Conservation (phyloP, 495 filamentous ascomycete genomes). For the Aspergillus panamensis region DNA sequence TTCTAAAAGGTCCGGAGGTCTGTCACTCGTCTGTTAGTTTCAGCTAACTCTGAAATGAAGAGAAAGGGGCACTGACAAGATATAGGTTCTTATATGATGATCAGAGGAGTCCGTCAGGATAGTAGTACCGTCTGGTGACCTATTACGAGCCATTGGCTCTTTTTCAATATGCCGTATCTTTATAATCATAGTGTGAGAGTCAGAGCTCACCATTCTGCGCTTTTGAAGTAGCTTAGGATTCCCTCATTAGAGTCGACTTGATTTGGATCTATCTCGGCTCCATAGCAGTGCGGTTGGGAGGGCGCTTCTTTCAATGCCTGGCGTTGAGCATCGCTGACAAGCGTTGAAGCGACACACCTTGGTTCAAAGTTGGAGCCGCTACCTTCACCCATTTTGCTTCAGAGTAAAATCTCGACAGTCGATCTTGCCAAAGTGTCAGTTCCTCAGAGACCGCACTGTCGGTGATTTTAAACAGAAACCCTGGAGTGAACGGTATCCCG, state of each 20-base stretch:
- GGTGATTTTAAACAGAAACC: not conserved
- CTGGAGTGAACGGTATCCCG: not conserved
- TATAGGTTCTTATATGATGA: constrained; percentile 64
- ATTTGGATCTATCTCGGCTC: not conserved
- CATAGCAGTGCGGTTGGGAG: not conserved
- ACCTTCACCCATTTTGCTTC: constrained; percentile 13
- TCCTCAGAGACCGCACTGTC: not conserved
- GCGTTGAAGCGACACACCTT: constrained; percentile 36
- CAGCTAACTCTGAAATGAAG: not conserved
- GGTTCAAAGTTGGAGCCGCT: constrained; percentile 17
- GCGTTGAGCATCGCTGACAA: not conserved
- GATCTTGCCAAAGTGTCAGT: not conserved
- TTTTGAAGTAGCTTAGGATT: constrained; percentile 52
- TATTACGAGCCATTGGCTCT: constrained; percentile 20
- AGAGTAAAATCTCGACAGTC: not conserved
- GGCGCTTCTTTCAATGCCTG: not conserved
- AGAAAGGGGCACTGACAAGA: constrained; percentile 49
- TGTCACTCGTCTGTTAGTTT: constrained; percentile 21
- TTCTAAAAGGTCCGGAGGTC: constrained; percentile 66
- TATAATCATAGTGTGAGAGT: not conserved
- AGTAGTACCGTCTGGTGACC: constrained; percentile 79
- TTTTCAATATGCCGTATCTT: not conserved
- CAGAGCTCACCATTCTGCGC: constrained; percentile 51
- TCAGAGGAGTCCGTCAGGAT: constrained; percentile 71
- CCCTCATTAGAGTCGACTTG: too few species aligned